These are phyloP conservation scores for Ceratocystis papillata DNA, from an alignment of 2,329 filamentous ascomycete genomes.

Conservation along the genomic window DNA sequence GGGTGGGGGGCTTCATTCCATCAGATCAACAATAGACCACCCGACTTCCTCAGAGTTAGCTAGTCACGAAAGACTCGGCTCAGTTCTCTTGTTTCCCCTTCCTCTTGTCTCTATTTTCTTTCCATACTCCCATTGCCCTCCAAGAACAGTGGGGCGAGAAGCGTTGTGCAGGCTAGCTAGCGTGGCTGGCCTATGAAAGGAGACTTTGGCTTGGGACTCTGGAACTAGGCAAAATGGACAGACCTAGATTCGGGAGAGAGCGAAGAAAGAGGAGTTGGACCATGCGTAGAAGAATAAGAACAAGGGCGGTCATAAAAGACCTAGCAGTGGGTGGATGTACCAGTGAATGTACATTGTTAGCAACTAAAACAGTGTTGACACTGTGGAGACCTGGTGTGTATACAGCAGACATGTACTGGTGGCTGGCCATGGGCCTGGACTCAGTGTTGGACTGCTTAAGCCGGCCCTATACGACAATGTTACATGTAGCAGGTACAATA, in stretches of 20 bases:
- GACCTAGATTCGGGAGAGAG: conserved; percentile 6
- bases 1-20: neutral
- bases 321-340: neutral
- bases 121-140: neutral
- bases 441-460: neutral
- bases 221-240: neutral
- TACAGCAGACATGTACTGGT: neutral
- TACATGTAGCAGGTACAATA: neutral
- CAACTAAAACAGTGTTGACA: neutral
- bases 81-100: conserved; percentile 1
- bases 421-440: neutral
- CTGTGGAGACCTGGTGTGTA: conserved; percentile 8
- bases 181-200: conserved; percentile 1
- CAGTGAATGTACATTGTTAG: neutral
- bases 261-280: conserved; percentile 7
- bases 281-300: neutral
- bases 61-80: neutral
- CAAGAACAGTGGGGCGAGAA: conserved; percentile 2
- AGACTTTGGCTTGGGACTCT: neutral
- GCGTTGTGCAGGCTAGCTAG: neutral
- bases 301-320: neutral
- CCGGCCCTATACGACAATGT: neutral
- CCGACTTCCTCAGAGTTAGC: neutral
- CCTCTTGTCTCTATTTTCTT: conserved; percentile 8
- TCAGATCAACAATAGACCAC: conserved; percentile 11